Conservation (phyloP, 1,284 basidiomycete species). For the Fereydounia khargensis region DNA sequence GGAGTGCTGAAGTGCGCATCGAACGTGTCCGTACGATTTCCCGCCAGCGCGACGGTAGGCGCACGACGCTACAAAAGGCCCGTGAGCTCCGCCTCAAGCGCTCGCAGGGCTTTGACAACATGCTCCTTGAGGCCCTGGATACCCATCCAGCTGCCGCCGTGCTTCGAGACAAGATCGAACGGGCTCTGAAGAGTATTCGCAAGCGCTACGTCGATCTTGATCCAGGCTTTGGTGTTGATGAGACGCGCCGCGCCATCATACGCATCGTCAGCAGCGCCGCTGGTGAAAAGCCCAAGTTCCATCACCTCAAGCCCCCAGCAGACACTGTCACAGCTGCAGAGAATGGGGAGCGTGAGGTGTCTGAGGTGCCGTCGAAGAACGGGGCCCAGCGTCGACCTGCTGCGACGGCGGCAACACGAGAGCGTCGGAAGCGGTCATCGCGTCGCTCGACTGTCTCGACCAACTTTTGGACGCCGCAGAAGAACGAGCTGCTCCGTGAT, state of each 20-base stretch:
- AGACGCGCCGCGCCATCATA: conserved; percentile 11
- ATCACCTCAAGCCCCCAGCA: conserved; percentile 1
- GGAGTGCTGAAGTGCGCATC: too few relatives aligned
- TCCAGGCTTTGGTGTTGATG: conserved; percentile 8
- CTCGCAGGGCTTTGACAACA: conserved; percentile 9
- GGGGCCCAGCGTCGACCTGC: too few relatives aligned
- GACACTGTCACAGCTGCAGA: background rate
- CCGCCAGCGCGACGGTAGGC: conserved; percentile 16
- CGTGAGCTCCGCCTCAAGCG: conserved; percentile 19
- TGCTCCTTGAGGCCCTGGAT: conserved; percentile 15
- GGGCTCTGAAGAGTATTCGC: conserved; percentile 11
- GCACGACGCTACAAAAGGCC: conserved; percentile 21
- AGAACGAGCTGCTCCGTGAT: conserved; percentile 81
- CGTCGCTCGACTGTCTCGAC: background rate
- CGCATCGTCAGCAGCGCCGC: conserved; percentile 14
- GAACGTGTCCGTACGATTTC: too few relatives aligned
- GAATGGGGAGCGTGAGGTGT: too few relatives aligned
- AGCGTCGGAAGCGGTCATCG: background rate
- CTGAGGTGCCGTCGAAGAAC: too few relatives aligned
- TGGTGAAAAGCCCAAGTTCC: conserved; percentile 10
- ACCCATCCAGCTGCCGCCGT: conserved; percentile 6
- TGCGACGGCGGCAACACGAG: background rate
- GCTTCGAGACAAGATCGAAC: conserved; percentile 20
- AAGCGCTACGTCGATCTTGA: conserved; percentile 18
- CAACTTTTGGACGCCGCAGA: conserved; percentile 71